These are phyloP conservation scores for Priceomyces melissophilus DNA, from an alignment of 805 yeast species.

Conservation along the genomic window DNA sequence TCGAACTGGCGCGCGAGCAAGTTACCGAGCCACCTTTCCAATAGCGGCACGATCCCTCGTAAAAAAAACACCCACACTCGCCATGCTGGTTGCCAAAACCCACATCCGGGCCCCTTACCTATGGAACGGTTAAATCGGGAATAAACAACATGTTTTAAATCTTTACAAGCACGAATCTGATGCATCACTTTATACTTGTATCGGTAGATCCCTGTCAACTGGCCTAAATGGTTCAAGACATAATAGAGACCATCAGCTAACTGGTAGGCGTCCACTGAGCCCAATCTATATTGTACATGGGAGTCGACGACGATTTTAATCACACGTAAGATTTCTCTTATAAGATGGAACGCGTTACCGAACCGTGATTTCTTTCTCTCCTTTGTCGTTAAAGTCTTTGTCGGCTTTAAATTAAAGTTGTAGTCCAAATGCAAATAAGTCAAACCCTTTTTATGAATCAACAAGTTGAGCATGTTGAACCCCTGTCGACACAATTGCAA, in stretches of 20 bases:
- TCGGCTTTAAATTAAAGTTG: conserved; percentile 93
- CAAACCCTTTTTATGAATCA: conserved; percentile 86
- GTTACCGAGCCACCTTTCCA: conserved; percentile 95
- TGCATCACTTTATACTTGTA: conserved; percentile 98
- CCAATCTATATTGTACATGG: conserved; percentile 86
- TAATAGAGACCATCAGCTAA: conserved; percentile 93
- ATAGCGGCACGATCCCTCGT: conserved; percentile 85
- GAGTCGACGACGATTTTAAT: conserved; percentile 86
- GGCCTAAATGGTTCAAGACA: conserved; percentile 89
- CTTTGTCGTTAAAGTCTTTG: conserved; percentile 92
- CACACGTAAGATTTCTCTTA: conserved; percentile 84
- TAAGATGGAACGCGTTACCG: conserved; percentile 93
- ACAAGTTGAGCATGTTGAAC: conserved; percentile 82
- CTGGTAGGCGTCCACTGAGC: conserved; percentile 89
- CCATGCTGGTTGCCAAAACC: conserved; percentile 99
- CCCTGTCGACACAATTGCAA: conserved; percentile 92
- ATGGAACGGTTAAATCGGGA: conserved; percentile 77
- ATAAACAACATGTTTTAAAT: conserved; percentile 88
- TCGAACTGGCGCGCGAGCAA: conserved; percentile 89
- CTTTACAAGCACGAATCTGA: conserved; percentile 94
- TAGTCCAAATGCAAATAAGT: conserved; percentile 93
- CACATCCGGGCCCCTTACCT: conserved; percentile 98
- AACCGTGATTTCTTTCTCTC: conserved; percentile 94
- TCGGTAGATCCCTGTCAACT: conserved; percentile 91
- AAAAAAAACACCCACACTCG: conserved; percentile 90